Base-by-base conservation (phyloP, 2,329 filamentous ascomycete species). In the Neofusicoccum laricinum region DNA sequence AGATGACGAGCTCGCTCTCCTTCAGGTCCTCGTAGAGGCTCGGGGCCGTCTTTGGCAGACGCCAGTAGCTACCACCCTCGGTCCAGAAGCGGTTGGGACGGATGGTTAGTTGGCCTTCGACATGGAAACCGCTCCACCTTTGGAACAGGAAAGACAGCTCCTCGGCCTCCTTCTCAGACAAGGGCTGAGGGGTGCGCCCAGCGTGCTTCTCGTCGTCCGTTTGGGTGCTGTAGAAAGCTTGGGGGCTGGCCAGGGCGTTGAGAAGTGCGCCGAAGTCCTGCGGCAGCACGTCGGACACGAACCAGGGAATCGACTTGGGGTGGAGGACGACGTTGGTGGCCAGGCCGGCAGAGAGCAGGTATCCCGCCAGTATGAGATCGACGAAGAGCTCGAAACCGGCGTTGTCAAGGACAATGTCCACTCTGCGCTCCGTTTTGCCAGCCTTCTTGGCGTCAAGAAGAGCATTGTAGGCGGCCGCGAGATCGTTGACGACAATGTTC, bases 331-430 rank as follows among this genome's bases (percentile, higher is more conserved):
- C 84, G 25, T 88, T 87, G 0, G 93, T 97, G 0, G 95, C 95
- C 5, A 99, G 86, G 0, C 90, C 91, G 0, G 92, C 84, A 0
- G 92, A 88, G 6, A 99, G 84, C 14, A 99, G 84, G 75, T 96
- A 99, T 0, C 93, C 94, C 0, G 92, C 93, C 1, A 99, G 85
- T 64, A 98, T 88, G 10, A 99, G 84, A 73, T 99, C 95, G 68
- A 98, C 95, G 73, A 93, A 99, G 12, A 99, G 85, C 81, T 99
- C 95, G 73, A 99, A 99, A 5, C 95, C 95, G 19, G 95, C 92
- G 71, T 99, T 99, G 77, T 99, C 95, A 4, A 99, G 89, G 2
- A 99, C 90, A 68, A 99, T 94, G 72, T 99, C 95, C 2, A 99
- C 90, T 15, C 92, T 85, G 41, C 93, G 86, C 69, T 93, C 88